Evolutionary conservation across 257 asterid genomes (phyloP).

Genomic region (Haberlea rhodopensis): DNA sequence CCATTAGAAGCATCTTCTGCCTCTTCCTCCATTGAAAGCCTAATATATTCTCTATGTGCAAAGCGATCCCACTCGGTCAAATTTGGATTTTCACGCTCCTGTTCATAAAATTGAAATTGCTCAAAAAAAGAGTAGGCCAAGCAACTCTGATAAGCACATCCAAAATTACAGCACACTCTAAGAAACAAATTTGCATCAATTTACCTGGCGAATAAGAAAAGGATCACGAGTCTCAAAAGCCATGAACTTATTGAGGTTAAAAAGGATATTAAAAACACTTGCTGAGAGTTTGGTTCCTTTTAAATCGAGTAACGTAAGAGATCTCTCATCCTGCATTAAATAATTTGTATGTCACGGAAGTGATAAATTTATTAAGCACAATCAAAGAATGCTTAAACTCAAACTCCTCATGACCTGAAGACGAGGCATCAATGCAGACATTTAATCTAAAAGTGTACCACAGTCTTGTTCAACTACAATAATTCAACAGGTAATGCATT

Average conservation of each 20-base stretch:
- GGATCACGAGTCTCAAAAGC: slow-evolving; percentile 99
- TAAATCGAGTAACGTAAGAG: slow-evolving; percentile 70
- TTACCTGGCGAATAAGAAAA: slow-evolving; percentile 97
- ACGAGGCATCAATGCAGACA: background rate
- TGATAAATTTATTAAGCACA: background rate
- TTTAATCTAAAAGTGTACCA: background rate
- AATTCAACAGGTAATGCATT: slow-evolving; percentile 14
- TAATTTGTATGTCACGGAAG: slow-evolving; percentile 23
- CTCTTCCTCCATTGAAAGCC: slow-evolving; percentile 99
- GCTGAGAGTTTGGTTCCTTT: slow-evolving; percentile 88
- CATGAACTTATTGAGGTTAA: slow-evolving; percentile 97
- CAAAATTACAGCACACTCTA: slow-evolving; percentile 5
- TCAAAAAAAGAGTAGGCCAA: slow-evolving; percentile 15
- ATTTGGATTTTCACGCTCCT: slow-evolving; percentile 99
- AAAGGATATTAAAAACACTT: slow-evolving; percentile 87
- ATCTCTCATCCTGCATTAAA: slow-evolving; percentile 73
- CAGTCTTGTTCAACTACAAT: slow-evolving; percentile 1
- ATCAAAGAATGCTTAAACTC: background rate
- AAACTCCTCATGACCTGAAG: too few species aligned
- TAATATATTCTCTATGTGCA: slow-evolving; percentile 95
- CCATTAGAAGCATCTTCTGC: slow-evolving; percentile 99
- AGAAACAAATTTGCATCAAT: slow-evolving; percentile 7
- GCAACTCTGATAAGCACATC: slow-evolving; percentile 17
- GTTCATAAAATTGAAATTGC: slow-evolving; percentile 26
- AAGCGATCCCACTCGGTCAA: slow-evolving; percentile 99